Conservation (phyloP, 1,284 basidiomycete genomes). For the Ceratobasidium papillatum region DNA sequence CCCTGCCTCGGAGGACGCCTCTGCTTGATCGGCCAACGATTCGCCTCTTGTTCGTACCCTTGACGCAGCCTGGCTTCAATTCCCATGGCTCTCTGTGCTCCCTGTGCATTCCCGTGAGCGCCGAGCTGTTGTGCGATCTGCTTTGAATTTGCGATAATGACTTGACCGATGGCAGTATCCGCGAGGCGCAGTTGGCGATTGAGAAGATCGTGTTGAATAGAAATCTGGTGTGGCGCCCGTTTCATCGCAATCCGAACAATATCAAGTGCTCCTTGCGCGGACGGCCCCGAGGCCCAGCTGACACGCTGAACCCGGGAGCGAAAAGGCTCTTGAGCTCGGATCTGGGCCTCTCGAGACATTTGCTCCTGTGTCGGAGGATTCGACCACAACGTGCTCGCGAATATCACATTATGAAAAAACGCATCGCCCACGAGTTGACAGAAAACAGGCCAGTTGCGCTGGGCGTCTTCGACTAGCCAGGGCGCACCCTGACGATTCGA, state of each 20-base stretch:
- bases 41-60: not conserved
- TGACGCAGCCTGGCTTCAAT: not conserved
- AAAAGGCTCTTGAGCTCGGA: not conserved
- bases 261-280: slow-evolving; percentile 2
- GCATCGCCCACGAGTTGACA: slow-evolving; percentile 1
- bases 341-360: not conserved
- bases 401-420: slow-evolving; percentile 3
- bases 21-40: not conserved
- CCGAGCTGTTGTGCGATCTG: not conserved
- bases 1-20: not conserved
- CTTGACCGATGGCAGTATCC: not conserved
- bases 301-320: not conserved
- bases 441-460: not conserved
- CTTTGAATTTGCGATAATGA: not conserved
- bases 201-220: not conserved
- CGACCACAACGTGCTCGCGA: not conserved
- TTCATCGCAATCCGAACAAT: not conserved
- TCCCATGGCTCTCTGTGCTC: not conserved
- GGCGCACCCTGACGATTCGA: not conserved
- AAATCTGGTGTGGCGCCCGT: not conserved
- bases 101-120: not conserved
- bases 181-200: not conserved
- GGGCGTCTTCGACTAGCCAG: not conserved
- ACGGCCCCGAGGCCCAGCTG: slow-evolving; percentile 13
- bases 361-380: not conserved